Base-by-base conservation (phyloP, 129 eudicot genomes). In the Helianthus tuberosus region DNA sequence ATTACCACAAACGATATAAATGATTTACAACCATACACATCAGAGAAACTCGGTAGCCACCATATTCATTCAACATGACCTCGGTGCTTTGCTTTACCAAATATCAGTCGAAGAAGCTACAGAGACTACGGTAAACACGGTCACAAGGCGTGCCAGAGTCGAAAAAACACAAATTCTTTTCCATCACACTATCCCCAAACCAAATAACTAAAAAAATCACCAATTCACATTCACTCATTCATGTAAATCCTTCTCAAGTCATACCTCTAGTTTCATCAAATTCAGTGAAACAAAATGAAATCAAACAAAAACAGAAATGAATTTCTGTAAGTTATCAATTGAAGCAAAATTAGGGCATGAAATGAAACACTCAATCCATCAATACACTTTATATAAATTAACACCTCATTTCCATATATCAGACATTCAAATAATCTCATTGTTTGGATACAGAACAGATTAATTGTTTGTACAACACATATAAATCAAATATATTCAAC, bases 331-430 rank as follows among this genome's bases (percentile, higher is more conserved):
- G 27, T 14, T 70, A 36, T 10, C 51, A 59, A 73, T 6, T 14
- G 58, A 53, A 57, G 67, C 59, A 55, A 66, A 75, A 25, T 9
- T 75, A 75, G 80, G 73, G 79, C 66, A 66, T 23, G 79, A 46
- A 6, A 54, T 41, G 55, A 75, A 53, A 41, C 66, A 53, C 17
- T 54, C 47, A 75, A 6, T 64, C 72, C 29, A 53, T 38, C 2
- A 9, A 77, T 32, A 43, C 69, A 7, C 44, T 49, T 1, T 16
- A 27, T 27, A 27, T 13, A 5, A 32, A 76, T 38, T 60, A 27
- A 61, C 39, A 36, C 35, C 36, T 9, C 11, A 29, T 38, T 15
- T 63, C 20, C 63, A 62, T 41, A 62, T 10, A 64, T 15, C 35
- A 39, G 13, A 65, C 6, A 38, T 2, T n/a, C 27, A 38, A 36